phyloP scores from a whole-genome alignment of 2,329 filamentous ascomycete species.

The Akanthomyces lecanii region DNA sequence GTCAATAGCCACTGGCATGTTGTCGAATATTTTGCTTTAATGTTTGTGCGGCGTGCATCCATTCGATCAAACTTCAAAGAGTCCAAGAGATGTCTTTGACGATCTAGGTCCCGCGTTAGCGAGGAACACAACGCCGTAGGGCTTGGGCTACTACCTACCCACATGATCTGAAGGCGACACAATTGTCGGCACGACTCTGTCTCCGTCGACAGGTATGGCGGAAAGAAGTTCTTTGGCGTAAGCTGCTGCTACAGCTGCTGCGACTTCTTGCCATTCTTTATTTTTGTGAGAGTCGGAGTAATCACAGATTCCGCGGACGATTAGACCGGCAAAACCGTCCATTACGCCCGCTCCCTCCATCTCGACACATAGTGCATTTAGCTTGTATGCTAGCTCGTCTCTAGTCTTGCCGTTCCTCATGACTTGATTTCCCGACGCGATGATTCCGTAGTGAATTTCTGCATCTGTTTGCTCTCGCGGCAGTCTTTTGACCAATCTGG shows the following conservation, averaged over 20 bases:
- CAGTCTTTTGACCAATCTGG: background rate
- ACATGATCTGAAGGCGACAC: background rate
- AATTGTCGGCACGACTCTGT: too few species aligned
- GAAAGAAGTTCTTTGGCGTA: conserved; percentile 20
- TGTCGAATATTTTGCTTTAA: background rate
- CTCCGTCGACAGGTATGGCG: background rate
- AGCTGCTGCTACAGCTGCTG: conserved; percentile 23
- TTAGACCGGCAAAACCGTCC: conserved; percentile 27
- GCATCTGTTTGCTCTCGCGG: conserved; percentile 12
- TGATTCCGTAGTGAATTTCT: conserved; percentile 22
- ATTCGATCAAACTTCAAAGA: background rate
- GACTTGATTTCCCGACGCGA: conserved; percentile 24
- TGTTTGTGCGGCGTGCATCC: background rate
- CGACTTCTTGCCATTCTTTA: conserved; percentile 24
- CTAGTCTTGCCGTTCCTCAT: conserved; percentile 19
- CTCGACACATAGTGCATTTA: conserved; percentile 23
- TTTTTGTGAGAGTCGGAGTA: conserved; percentile 30
- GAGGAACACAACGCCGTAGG: too few species aligned
- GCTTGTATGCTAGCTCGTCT: conserved; percentile 7
- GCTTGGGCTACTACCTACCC: background rate
- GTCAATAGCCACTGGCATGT: background rate
- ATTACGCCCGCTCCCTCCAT: conserved; percentile 27
- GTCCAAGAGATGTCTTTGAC: background rate
- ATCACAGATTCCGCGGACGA: conserved; percentile 33
- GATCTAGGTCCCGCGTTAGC: background rate